phyloP scores from a whole-genome alignment of 78 protist species.

The Dictyostelium discoideum region DNA sequence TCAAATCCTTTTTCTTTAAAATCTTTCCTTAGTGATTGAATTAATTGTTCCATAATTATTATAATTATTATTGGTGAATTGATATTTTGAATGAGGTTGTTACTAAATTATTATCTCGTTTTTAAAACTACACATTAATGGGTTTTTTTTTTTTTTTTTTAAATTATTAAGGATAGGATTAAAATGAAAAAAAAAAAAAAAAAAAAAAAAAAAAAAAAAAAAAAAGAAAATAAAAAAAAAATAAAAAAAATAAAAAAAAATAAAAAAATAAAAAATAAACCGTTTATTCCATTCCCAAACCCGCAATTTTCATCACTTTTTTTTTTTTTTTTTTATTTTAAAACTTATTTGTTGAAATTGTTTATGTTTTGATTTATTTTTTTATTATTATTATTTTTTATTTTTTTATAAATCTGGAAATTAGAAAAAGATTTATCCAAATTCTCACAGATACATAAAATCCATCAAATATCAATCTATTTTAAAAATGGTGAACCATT shows the following conservation, averaged over 20 bases:
- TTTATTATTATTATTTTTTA: neutral
- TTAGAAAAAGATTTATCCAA: neutral
- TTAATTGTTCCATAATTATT: constrained; percentile 43
- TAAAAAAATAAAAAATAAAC: neutral
- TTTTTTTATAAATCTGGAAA: neutral
- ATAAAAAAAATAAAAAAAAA: neutral
- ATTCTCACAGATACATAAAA: neutral
- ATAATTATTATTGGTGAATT: neutral
- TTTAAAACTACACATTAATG: constrained; percentile 15
- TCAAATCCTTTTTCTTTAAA: constrained; percentile 67
- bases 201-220: neutral
- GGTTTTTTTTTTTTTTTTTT: neutral
- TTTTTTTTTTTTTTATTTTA: neutral
- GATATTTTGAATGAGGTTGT: neutral
- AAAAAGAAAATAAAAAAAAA: neutral
- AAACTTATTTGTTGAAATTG: neutral
- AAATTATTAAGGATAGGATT: neutral
- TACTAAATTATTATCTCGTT: constrained; percentile 22
- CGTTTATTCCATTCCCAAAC: neutral
- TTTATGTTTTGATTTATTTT: neutral
- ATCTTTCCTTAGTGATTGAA: constrained; percentile 18
- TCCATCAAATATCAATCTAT: neutral
- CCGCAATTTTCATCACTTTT: neutral
- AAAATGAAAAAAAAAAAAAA: neutral
- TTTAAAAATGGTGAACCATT: neutral